Base-by-base conservation (phyloP, 1,139 yeast genomes). In the Pichiaceae sp. region DNA sequence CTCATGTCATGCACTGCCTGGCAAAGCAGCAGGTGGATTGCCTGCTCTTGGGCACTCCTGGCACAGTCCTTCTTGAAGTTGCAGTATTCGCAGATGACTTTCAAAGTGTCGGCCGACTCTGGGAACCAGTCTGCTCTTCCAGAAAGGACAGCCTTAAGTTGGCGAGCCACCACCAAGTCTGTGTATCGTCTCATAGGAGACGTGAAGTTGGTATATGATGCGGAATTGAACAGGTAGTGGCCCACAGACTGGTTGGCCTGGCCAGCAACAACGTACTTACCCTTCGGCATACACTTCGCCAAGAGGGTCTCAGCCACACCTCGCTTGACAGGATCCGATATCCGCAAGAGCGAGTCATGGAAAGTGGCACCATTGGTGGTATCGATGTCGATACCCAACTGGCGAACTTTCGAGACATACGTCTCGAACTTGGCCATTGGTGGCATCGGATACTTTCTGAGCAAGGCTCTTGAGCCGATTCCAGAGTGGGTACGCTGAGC, bases 51-150 rank as follows among this genome's bases (percentile, higher is more conserved):
- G 1, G 96, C 96, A 48, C 75, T 77, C 44, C 78, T 78, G 2
- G 97, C 94, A 59, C 96, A 89, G 54, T 91, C 97, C 58, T 87
- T 86, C 60, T 89, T 87, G 68, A 91, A 89, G 51, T 87, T 87
- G 62, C 96, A 89, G 57, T 86, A 87, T 51, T 91, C 96, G 12
- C 95, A 83, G 28, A 83, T 72, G 44, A 86, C 81, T 53, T 83
- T 81, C 49, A 89, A 65, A 0, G 87, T 66, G 33, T 84, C 94
- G 39, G 78, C 53, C 44, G 84, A 94, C 35, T 74, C 78, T 15
- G 52, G 50, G 44, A 64, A 66, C 9, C 49, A 49, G 9, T 48
- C 51, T 21, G 47, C 29, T 18, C 53, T 58, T 32, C 62, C 57
- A 31, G 62, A 62, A 34, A 91, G 60, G 14, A 81, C 75, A 3